These are phyloP conservation scores for Serendipita vermifera DNA, from an alignment of 768 basidiomycete species.

Conservation along the genomic window DNA sequence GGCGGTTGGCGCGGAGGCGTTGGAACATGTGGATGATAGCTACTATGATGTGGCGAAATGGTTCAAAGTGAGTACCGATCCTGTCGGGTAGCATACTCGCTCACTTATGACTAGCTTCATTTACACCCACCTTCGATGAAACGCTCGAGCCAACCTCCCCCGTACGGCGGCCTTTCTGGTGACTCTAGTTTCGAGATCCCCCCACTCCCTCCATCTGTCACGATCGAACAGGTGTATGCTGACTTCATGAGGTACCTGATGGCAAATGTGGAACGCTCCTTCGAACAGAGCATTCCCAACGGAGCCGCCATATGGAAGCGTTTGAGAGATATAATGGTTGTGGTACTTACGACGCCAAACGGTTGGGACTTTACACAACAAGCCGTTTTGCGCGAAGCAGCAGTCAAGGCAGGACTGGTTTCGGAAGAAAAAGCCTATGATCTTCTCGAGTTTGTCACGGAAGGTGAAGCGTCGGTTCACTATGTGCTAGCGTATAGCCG, in stretches of 20 bases:
- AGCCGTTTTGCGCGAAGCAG: slow-evolving; percentile 40
- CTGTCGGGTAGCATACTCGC: neutral
- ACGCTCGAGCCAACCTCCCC: neutral
- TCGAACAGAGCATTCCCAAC: neutral
- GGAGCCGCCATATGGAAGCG: slow-evolving; percentile 24
- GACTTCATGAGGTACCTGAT: slow-evolving; percentile 9
- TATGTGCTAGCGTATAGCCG: slow-evolving; percentile 40
- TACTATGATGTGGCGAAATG: slow-evolving; percentile 8
- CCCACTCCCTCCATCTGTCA: neutral
- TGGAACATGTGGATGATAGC: neutral
- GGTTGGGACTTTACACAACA: slow-evolving; percentile 55
- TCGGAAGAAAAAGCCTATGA: slow-evolving; percentile 15
- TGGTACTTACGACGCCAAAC: slow-evolving; percentile 49
- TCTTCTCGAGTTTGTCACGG: slow-evolving; percentile 6
- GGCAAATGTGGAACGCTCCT: neutral
- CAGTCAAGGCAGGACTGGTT: slow-evolving; percentile 39
- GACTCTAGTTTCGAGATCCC: neutral
- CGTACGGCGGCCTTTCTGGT: neutral
- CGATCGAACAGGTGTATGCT: slow-evolving; percentile 4
- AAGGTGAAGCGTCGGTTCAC: slow-evolving; percentile 51
- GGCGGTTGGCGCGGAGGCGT: slow-evolving; percentile 7
- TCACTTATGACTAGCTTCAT: neutral
- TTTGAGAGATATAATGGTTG: slow-evolving; percentile 32
- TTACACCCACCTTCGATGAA: slow-evolving; percentile 9
- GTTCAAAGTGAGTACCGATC: slow-evolving; percentile 1